These are phyloP conservation scores for Fusarium metavorans DNA, from an alignment of 2,329 filamentous ascomycete genomes.

Conservation along the genomic window DNA sequence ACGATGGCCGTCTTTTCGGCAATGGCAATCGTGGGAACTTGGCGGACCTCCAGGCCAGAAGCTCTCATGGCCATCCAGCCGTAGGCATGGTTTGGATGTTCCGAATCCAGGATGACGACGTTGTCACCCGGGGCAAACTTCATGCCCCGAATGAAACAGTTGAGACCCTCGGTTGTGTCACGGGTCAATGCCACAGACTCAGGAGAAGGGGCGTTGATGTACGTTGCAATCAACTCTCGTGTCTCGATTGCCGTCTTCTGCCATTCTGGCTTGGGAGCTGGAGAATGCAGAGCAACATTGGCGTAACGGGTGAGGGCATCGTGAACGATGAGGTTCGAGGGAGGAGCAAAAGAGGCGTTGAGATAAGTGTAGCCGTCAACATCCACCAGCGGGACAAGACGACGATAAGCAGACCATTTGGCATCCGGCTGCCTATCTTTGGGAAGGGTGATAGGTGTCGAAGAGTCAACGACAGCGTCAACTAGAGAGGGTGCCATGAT, in stretches of 20 bases:
- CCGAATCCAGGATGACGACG: neutral
- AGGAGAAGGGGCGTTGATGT: neutral
- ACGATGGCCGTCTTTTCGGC: neutral
- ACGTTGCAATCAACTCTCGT: neutral
- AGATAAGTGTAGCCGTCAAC: neutral
- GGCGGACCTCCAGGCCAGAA: neutral
- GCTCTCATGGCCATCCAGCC: neutral
- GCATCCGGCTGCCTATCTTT: neutral
- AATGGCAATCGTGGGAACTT: neutral
- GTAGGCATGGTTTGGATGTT: neutral
- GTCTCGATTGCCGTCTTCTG: neutral
- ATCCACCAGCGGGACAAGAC: neutral
- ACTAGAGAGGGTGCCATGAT: neutral
- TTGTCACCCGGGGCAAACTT: neutral
- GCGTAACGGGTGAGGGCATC: neutral
- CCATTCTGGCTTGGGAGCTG: neutral
- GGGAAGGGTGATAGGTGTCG: neutral
- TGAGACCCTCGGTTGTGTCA: neutral
- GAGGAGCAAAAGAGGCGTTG: neutral
- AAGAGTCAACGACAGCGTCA: neutral
- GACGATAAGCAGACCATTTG: neutral
- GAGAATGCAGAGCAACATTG: neutral
- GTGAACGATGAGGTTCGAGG: neutral
- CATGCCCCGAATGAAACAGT: neutral
- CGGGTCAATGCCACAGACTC: neutral